Percentiles rank a stretch among this genome's conserved stretches.
Evolutionary conservation across 108 stramenopile species (phyloP).

Genomic region (Thalassiosira profunda): DNA sequence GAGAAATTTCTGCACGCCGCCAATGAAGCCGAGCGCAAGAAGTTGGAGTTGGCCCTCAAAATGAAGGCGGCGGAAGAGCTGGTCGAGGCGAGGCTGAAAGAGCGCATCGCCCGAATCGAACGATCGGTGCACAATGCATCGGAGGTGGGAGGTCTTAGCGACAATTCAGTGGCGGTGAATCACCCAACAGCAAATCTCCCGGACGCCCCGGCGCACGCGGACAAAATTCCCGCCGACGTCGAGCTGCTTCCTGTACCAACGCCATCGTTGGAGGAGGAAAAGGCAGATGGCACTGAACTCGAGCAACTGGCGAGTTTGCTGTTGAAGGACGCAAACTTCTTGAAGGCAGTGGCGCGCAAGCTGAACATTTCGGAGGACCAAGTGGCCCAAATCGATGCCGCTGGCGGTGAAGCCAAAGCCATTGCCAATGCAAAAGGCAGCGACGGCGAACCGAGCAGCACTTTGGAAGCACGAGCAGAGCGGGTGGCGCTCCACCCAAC

Average conservation of each 20-base stretch:
- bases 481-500: background rate
- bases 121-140: slow-evolving; percentile 20
- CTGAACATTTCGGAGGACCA: slow-evolving; percentile 38
- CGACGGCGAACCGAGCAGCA: background rate
- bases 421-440: no score
- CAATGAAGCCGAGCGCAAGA: slow-evolving; percentile 31
- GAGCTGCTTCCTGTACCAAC: background rate
- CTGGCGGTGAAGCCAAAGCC: background rate
- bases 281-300: slow-evolving; percentile 19
- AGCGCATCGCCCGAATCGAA: slow-evolving; percentile 24
- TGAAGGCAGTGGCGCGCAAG: slow-evolving; percentile 38
- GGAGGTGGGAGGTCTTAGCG: background rate
- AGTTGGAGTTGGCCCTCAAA: slow-evolving; percentile 17
- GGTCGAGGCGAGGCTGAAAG: slow-evolving; percentile 23
- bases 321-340: slow-evolving; percentile 35
- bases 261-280: background rate
- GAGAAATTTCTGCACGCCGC: slow-evolving; percentile 25
- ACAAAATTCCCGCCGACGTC: background rate
- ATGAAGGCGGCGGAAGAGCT: slow-evolving; percentile 46
- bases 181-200: background rate
- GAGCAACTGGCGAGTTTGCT: slow-evolving; percentile 39
- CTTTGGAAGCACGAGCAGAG: background rate
- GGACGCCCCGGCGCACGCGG: background rate
- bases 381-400: slow-evolving; percentile 23
- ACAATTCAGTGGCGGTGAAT: background rate